Evolutionary conservation across 345 rosid species (phyloP).

Genomic region (Xanthoceras sorbifolium): DNA sequence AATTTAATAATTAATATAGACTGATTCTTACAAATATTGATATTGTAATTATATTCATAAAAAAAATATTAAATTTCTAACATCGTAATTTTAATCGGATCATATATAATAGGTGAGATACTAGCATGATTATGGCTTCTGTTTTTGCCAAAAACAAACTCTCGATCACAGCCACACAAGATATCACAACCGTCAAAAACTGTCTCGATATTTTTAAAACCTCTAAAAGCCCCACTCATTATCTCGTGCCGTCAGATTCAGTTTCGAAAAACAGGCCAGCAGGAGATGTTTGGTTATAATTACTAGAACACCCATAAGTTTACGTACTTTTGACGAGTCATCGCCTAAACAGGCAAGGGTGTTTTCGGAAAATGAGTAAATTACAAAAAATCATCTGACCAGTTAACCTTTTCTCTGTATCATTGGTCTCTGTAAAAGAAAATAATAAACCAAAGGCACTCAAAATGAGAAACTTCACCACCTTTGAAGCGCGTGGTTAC

Average conservation of each 20-base stretch:
- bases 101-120: not conserved
- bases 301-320: slow-evolving; percentile 16
- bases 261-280: slow-evolving; percentile 50
- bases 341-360: not conserved
- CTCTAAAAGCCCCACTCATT: slow-evolving; percentile 34
- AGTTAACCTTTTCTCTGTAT: slow-evolving; percentile 31
- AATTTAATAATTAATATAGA: too few relatives aligned
- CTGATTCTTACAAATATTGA: too few relatives aligned
- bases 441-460: slow-evolving; percentile 19
- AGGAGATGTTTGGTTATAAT: slow-evolving; percentile 16
- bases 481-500: slow-evolving; percentile 6
- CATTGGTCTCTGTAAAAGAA: slow-evolving; percentile 37
- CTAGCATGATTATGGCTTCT: not conserved
- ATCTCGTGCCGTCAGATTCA: slow-evolving; percentile 51
- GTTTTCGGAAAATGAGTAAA: not conserved
- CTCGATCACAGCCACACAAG: slow-evolving; percentile 38
- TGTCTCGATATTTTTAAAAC: slow-evolving; percentile 30
- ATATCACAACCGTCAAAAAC: slow-evolving; percentile 38
- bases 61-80: too few relatives aligned
- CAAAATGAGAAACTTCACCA: slow-evolving; percentile 14
- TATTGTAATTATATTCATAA: too few relatives aligned
- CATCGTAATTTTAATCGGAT: too few relatives aligned
- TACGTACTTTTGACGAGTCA: not conserved
- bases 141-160: not conserved
- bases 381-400: slow-evolving; percentile 33